phyloP scores from a whole-genome alignment of 176 grass and related monocot species.

The Leersia perrieri region DNA sequence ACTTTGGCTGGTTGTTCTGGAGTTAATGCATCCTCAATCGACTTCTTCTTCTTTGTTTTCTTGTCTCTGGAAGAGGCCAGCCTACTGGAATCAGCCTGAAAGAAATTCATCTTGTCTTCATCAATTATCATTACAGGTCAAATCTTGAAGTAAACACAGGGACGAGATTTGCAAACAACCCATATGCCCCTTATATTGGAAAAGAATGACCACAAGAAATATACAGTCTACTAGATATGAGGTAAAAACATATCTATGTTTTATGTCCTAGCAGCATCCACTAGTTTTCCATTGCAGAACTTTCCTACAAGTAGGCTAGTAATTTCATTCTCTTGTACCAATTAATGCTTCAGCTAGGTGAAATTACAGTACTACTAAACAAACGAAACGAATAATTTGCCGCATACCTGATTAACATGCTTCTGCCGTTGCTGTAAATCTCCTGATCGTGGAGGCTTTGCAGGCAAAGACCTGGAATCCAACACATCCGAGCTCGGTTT shows the following conservation, averaged over 20 bases:
- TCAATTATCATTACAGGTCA: slow-evolving; percentile 17
- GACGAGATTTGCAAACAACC: background rate
- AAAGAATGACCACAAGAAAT: background rate
- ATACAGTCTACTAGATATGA: background rate
- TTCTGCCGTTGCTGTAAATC: slow-evolving; percentile 46
- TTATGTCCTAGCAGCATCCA: background rate
- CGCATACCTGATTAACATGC: slow-evolving; percentile 32
- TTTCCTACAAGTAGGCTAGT: background rate
- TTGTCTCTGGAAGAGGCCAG: slow-evolving; percentile 38
- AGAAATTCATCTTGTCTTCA: background rate
- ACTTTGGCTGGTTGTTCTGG: slow-evolving; percentile 37
- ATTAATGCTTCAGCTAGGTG: background rate
- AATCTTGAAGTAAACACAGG: background rate
- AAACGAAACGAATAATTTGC: background rate
- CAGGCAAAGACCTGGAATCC: slow-evolving; percentile 29
- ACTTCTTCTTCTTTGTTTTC: slow-evolving; percentile 37
- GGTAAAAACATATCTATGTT: slow-evolving; percentile 1
- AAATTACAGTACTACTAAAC: background rate
- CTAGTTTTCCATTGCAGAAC: background rate
- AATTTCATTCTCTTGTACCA: background rate
- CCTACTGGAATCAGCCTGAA: slow-evolving; percentile 42
- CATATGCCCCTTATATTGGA: background rate
- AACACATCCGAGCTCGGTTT: slow-evolving; percentile 27
- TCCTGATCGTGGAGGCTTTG: slow-evolving; percentile 32
- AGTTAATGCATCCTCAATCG: slow-evolving; percentile 30